A percentile compares a stretch with the other conserved stretches of the same genome.
Evolutionary conservation across 176 grass and related monocot species (phyloP).

Genomic region (Bromus sterilis): DNA sequence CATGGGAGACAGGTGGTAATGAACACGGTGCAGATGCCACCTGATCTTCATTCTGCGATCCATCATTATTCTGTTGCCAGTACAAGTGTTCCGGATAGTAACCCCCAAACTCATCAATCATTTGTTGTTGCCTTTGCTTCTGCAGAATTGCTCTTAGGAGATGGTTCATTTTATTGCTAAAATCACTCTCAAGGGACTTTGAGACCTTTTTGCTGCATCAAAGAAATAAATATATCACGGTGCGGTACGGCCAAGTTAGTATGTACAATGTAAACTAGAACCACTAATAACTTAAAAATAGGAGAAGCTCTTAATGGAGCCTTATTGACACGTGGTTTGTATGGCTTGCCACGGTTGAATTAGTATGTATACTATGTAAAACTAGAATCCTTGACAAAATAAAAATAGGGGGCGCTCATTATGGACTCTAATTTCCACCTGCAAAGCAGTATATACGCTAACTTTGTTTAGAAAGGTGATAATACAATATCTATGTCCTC

Average conservation of each 20-base stretch:
- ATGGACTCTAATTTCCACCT: neutral
- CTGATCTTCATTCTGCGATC: conserved; percentile 44
- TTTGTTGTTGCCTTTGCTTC: conserved; percentile 51
- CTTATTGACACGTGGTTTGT: neutral
- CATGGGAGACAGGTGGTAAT: conserved; percentile 40
- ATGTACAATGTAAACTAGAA: neutral
- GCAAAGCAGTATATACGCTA: neutral
- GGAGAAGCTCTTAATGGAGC: neutral
- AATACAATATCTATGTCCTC: neutral
- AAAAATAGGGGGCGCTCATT: conserved; percentile 1
- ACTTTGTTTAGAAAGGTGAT: neutral
- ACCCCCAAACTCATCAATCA: conserved; percentile 64
- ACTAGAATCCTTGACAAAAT: neutral
- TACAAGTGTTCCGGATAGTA: conserved; percentile 38
- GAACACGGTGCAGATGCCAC: conserved; percentile 40
- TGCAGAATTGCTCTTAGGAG: conserved; percentile 53
- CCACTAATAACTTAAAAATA: neutral
- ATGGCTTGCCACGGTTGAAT: neutral
- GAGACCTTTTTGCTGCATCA: conserved; percentile 77
- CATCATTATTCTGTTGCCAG: conserved; percentile 63
- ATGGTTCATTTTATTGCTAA: conserved; percentile 78
- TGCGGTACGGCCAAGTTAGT: neutral
- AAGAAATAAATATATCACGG: conserved; percentile 2
- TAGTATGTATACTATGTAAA: neutral
- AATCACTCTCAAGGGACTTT: conserved; percentile 86